Evolutionary conservation across 164 flowering plant species (phyloP), one percentile per base, ranked within the genome.

Genomic region (Tinospora cordifolia): DNA sequence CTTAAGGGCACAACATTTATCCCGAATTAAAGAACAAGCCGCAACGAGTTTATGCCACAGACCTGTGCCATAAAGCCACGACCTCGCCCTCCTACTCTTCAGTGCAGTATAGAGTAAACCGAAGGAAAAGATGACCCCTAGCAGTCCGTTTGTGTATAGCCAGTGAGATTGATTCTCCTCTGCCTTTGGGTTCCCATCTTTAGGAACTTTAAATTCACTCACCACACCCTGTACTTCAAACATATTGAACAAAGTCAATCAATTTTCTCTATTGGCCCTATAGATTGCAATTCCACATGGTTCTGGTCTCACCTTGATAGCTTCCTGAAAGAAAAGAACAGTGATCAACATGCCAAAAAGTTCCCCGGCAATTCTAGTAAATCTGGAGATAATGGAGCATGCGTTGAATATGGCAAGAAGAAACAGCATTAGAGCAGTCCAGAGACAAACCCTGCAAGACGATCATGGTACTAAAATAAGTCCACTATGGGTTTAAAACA

Each of bases 31-130:
- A 34, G 19, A 25, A n/a, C 24, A 60, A 69, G 36, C 22, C 24
- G 40, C 0, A 41, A 12, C 11, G 41, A 10, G 15, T 25, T 30
- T 40, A 26, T 12, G 44, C 62, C 57, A 69, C 75, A 63, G 64
- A 83, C 91, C 88, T 80, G 87, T 79, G 57, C 84, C 87, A 69
- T 86, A 87, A 13, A 71, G 74, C 91, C 91, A 87, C 36, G 84
- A 75, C 74, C 91, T 82, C 47, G 89, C 89, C 67, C 66, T 75
- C 79, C 87, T 81, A 79, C 87, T 87, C 79, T 76, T 86, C 39
- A 87, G 30, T n/a, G 89, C 75, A 62, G 88, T 83, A 44, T 41
- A 75, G 6, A 87, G 79, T 25, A 87, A 60, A 0, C 91, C 91
- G 66, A 82, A 78, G 22, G 82, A 76, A 76, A 86, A 84, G 19